These are phyloP conservation scores for Erythrophleum fordii DNA, from an alignment of 306 rosid species.

Conservation along the genomic window DNA sequence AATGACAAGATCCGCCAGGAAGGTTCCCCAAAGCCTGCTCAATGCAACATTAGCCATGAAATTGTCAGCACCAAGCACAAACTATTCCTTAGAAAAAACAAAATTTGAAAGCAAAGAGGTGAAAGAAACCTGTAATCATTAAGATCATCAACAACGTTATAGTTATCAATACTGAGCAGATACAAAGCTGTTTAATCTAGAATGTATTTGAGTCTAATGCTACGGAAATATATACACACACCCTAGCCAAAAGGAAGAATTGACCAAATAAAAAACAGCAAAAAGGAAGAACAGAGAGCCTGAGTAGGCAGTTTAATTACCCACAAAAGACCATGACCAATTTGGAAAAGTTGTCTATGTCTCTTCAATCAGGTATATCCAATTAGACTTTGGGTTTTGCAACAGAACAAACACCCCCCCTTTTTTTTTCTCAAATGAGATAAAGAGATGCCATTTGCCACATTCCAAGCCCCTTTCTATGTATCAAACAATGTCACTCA, in stretches of 20 bases:
- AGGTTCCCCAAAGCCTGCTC: slow-evolving; percentile 92
- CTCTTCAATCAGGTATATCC: neutral
- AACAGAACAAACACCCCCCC: neutral
- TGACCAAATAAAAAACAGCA: neutral
- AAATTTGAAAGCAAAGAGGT: neutral
- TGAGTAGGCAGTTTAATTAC: neutral
- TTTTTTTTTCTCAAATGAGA: too few species aligned
- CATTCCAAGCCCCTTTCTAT: neutral
- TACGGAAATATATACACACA: neutral
- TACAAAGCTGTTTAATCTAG: neutral
- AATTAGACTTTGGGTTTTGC: slow-evolving; percentile 1
- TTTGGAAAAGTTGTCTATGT: slow-evolving; percentile 6
- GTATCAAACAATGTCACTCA: neutral
- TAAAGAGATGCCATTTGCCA: slow-evolving; percentile 27
- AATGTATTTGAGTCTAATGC: neutral
- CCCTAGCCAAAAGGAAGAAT: neutral
- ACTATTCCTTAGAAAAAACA: slow-evolving; percentile 1
- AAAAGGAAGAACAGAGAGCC: neutral
- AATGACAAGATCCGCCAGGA: slow-evolving; percentile 90
- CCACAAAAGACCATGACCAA: slow-evolving; percentile 13
- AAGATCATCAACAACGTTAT: neutral
- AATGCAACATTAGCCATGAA: slow-evolving; percentile 34
- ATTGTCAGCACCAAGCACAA: slow-evolving; percentile 30
- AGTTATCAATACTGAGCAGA: neutral
- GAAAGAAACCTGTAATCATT: slow-evolving; percentile 1